These are phyloP conservation scores for Cercospora beticola DNA, from an alignment of 2,329 filamentous ascomycete species.

Conservation along the genomic window DNA sequence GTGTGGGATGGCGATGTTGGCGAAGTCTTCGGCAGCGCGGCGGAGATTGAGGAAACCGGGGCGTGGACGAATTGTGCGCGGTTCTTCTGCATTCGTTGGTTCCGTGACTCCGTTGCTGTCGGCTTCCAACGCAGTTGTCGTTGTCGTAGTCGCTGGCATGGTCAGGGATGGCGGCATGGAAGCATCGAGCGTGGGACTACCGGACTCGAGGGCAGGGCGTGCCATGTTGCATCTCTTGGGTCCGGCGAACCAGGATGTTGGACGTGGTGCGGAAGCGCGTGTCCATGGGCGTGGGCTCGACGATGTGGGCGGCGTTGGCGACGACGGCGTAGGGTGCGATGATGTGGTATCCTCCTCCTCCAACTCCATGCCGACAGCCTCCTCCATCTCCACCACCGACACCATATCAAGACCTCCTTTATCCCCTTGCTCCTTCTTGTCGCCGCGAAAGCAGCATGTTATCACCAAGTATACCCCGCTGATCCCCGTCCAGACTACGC, in stretches of 20 bases:
- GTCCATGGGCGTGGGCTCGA: neutral
- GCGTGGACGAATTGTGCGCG: neutral
- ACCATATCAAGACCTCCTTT: neutral
- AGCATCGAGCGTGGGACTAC: neutral
- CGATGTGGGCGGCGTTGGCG: neutral
- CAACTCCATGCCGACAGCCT: neutral
- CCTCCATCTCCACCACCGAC: neutral
- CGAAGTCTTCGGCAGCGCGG: neutral
- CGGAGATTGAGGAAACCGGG: neutral
- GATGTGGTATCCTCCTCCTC: neutral
- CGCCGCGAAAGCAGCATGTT: neutral
- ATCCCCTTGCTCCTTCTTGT: neutral
- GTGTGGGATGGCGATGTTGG: neutral
- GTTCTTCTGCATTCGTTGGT: neutral
- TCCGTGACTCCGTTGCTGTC: neutral
- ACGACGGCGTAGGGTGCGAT: neutral
- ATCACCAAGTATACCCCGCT: neutral
- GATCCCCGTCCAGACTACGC: neutral
- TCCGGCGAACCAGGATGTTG: neutral
- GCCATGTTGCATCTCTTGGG: neutral
- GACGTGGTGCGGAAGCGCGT: neutral
- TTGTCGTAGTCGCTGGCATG: neutral
- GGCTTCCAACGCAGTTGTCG: neutral
- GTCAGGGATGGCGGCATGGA: neutral
- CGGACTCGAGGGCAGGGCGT: neutral